A percentile compares a stretch with the other conserved stretches of the same genome.
Evolutionary conservation across 2,329 filamentous ascomycete genomes (phyloP).

Genomic region (Cryphonectria parasitica): DNA sequence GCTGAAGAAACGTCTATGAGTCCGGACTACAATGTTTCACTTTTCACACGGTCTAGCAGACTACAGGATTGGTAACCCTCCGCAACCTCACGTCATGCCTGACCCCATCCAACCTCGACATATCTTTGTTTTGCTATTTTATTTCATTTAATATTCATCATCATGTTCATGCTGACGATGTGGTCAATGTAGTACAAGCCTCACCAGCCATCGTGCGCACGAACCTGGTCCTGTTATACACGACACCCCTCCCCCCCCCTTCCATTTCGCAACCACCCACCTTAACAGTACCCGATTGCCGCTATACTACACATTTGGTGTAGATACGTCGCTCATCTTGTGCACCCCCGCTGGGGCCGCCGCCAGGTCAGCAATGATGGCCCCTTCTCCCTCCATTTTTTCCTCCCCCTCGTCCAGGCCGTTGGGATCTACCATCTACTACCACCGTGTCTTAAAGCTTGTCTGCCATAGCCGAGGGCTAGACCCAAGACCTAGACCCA

Average conservation of each 20-base stretch:
- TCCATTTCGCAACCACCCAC: not conserved
- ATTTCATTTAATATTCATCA: not conserved
- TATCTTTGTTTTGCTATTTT: not conserved
- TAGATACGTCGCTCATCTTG: not conserved
- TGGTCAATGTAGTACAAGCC: not conserved
- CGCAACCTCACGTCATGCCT: not conserved
- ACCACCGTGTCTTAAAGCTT: constrained; percentile 1
- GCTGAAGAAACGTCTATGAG: constrained; percentile 13
- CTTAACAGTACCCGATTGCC: not conserved
- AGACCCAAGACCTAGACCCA: constrained; percentile 3
- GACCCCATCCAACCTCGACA: not conserved
- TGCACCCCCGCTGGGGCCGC: not conserved
- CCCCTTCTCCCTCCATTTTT: not conserved
- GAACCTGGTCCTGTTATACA: not conserved
- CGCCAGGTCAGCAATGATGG: not conserved
- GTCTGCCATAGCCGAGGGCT: constrained; percentile 8
- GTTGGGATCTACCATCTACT: not conserved
- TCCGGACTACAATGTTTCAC: not conserved
- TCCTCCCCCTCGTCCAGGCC: not conserved
- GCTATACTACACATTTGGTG: not conserved
- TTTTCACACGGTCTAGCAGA: not conserved
- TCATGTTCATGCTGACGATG: not conserved
- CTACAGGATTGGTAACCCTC: not conserved
- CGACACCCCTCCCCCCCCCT: not conserved
- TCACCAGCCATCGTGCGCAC: not conserved